Percentiles rank a stretch among this genome's conserved stretches.
These are phyloP conservation scores for Marchantia paleacea DNA, from an alignment of 225 moss, liverwort and hornwort species.

Conservation along the genomic window DNA sequence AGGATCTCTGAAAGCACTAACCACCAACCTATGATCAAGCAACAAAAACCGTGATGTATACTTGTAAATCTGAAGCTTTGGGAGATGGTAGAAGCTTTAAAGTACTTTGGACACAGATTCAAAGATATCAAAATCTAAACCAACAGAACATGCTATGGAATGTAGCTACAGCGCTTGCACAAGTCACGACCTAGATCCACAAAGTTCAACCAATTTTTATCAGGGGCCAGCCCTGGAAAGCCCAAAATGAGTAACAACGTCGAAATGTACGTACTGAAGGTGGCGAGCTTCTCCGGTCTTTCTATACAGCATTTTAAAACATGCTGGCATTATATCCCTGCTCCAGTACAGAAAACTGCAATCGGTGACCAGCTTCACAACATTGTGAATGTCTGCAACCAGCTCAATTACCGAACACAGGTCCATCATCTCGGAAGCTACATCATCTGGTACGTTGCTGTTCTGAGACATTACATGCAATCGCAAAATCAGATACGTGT, in stretches of 20 bases:
- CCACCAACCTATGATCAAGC: constrained; percentile 35
- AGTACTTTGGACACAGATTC: not conserved
- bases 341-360: constrained; percentile 96
- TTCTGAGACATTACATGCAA: constrained; percentile 34
- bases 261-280: constrained; percentile 54
- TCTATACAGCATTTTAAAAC: constrained; percentile 71
- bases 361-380: constrained; percentile 67
- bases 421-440: constrained; percentile 66
- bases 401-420: constrained; percentile 67
- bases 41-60: not conserved
- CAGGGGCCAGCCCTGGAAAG: not conserved
- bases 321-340: constrained; percentile 88
- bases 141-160: not conserved
- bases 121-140: not conserved
- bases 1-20: constrained; percentile 81
- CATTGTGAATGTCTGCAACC: constrained; percentile 63
- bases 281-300: constrained; percentile 78
- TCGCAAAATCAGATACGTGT: not conserved
- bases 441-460: constrained; percentile 67
- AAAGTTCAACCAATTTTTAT: not conserved
- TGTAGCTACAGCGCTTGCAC: not conserved
- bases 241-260: not conserved
- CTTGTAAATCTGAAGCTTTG: no score
- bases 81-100: no score
- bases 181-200: not conserved